phyloP scores from a whole-genome alignment of 441 rosid genomes.

The Pelargonium australe region DNA sequence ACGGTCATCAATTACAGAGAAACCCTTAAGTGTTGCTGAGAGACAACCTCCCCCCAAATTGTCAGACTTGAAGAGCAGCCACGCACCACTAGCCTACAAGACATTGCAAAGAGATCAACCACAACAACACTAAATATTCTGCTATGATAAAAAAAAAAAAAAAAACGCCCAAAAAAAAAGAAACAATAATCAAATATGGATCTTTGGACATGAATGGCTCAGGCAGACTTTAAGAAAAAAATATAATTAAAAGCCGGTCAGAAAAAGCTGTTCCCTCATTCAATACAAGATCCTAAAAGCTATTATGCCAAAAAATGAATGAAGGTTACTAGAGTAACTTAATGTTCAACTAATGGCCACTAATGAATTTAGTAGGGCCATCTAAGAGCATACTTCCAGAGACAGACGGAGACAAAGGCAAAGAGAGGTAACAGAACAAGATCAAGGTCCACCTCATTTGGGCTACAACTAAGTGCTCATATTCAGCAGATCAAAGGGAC shows the following conservation, averaged over 20 bases:
- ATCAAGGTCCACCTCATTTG: too few species aligned
- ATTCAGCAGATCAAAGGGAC: neutral
- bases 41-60: conserved; percentile 63
- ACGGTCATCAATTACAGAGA: conserved; percentile 85
- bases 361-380: conserved; percentile 3
- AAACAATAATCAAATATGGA: neutral
- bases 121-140: neutral
- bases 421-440: too few species aligned
- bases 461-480: too few species aligned
- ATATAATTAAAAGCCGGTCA: too few species aligned
- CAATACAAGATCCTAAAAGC: too few species aligned
- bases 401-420: too few species aligned
- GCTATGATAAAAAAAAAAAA: neutral
- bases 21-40: conserved; percentile 80
- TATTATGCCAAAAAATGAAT: too few species aligned
- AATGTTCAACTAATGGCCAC: neutral
- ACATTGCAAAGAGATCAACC: conserved; percentile 17
- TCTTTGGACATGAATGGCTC: neutral
- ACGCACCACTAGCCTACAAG: conserved; percentile 63
- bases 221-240: neutral
- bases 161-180: neutral
- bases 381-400: neutral
- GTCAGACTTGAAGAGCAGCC: conserved; percentile 86
- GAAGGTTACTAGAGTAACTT: too few species aligned
- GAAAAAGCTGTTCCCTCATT: too few species aligned